Evolutionary conservation across 1,284 basidiomycete species (phyloP), one percentile per base, ranked within the genome.

Genomic region (Stygiomarasmius scandens): DNA sequence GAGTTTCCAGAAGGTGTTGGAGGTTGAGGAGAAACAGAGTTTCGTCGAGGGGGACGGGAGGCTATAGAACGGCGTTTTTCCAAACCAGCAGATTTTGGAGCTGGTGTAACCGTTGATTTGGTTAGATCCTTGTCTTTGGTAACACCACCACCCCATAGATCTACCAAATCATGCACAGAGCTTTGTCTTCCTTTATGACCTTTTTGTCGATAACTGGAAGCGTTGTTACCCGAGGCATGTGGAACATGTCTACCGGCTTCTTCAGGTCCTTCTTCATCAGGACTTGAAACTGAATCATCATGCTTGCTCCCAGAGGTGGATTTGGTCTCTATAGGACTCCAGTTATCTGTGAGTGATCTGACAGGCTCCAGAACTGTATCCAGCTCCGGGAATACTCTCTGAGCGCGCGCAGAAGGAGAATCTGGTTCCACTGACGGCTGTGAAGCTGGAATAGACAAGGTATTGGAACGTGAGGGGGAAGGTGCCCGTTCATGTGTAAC

Each of bases 141-240:
- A 12, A 38, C 52, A 11, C 78, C 77, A 14, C 87, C 88, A 48
- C 87, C 87, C 77, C 86, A 91, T 25, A 92, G 70, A 68, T 89
- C 87, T 34, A 92, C 87, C 54, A 92, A 69, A 65, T 92, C 87
- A 66, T 92, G 88, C 23, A 92, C 89, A 8, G 90, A 92, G 63
- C 83, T 86, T 73, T 92, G 89, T 60, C 89, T 74, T 29, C 80
- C 76, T 64, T 84, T 85, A 47, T 71, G 66, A 60, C 71, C 77
- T 32, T 67, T 66, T 36, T 66, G 68, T 45, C 61, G 54, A 45
- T 24, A 32, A 52, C 56, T 66, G 41, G 61, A 16, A 14, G 60
- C 11, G 55, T 49, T 50, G 58, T 38, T 29, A 45, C 69, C 64
- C 19, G 54, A 49, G 29, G 60, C 62, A 47, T 67, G 63, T 45